Base-by-base conservation (phyloP, 2,329 filamentous ascomycete species). In the Kalaharituber pfeilii region DNA sequence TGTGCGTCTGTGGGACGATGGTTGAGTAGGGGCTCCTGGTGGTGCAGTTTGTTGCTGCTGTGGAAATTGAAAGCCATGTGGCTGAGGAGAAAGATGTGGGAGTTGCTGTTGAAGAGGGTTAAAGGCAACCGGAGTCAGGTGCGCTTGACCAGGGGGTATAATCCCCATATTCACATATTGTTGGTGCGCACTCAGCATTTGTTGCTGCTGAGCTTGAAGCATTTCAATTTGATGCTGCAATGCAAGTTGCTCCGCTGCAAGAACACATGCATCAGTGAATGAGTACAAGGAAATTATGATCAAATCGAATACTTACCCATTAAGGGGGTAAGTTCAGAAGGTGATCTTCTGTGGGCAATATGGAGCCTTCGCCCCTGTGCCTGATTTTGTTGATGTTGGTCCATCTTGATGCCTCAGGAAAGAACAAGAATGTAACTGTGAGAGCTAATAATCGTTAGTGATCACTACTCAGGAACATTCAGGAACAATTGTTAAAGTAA, bases 161-260 rank as follows among this genome's bases (percentile, higher is more conserved):
- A 96, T 87, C 69, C 86, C 86, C 84, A 95, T 88, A 69, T 91
- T 94, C 65, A 94, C 83, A 74, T 94, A 95, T 72, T 96, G 89
- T 71, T 95, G 88, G 67, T 95, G 87, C 60, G 86, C 91, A 64
- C 86, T 86, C 71, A 93, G 86, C 67, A 96, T 93, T 69, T 95
- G 88, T 70, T 96, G 88, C 69, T 96, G 91, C 69, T 96, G 91
- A 69, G 94, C 87, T 73, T 96, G 89, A 66, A 96, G 77, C 67
- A 93, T 78, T 72, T 96, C 89, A 67, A 96, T 95, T 72, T 96
- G 89, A 74, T 95, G 89, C 73, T 94, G 88, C 68, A 96, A 88
- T 67, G 86, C 86, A 67, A 94, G 79, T 77, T 95, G 88, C 75
- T 95, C 89, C 85, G 95, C 88, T 94, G 65, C 50, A 59, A 53